These are phyloP conservation scores for Diaporthe sp. DNA, from an alignment of 2,329 filamentous ascomycete species.

Conservation along the genomic window DNA sequence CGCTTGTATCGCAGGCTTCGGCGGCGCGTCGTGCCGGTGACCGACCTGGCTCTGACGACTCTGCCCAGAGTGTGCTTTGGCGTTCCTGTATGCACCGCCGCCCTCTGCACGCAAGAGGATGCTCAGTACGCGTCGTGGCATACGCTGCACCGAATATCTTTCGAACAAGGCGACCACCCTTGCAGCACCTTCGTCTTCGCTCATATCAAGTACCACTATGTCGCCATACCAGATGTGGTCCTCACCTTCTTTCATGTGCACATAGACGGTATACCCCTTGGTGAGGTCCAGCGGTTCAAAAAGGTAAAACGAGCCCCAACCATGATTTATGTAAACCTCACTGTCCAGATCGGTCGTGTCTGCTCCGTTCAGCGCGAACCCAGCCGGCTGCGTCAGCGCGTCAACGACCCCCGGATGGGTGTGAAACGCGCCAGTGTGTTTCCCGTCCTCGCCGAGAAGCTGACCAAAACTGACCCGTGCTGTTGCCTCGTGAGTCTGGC, in stretches of 20 bases:
- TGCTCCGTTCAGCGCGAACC: slow-evolving; percentile 72
- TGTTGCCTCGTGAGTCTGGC: slow-evolving; percentile 58
- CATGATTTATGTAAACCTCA: slow-evolving; percentile 71
- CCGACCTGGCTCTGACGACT: neutral
- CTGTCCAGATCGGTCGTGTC: slow-evolving; percentile 67
- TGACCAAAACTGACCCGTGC: slow-evolving; percentile 54
- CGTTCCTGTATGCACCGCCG: slow-evolving; percentile 2
- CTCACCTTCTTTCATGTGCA: slow-evolving; percentile 68
- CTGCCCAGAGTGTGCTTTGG: neutral
- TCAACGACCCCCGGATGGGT: slow-evolving; percentile 72
- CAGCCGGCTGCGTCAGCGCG: slow-evolving; percentile 69
- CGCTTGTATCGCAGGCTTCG: neutral
- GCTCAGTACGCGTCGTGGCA: neutral
- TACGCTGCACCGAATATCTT: slow-evolving; percentile 71
- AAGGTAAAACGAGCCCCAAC: slow-evolving; percentile 68
- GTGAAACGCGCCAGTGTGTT: slow-evolving; percentile 59
- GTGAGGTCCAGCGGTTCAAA: slow-evolving; percentile 58
- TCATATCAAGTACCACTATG: slow-evolving; percentile 66
- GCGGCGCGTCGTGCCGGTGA: neutral
- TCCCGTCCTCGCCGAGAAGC: slow-evolving; percentile 50
- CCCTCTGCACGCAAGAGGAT: neutral
- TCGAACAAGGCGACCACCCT: slow-evolving; percentile 61
- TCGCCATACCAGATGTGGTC: slow-evolving; percentile 67
- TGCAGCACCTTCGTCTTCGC: slow-evolving; percentile 46
- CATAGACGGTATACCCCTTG: slow-evolving; percentile 68